Evolutionary conservation across 2,329 filamentous ascomycete species (phyloP).

Genomic region (Colletotrichum sansevieriae): DNA sequence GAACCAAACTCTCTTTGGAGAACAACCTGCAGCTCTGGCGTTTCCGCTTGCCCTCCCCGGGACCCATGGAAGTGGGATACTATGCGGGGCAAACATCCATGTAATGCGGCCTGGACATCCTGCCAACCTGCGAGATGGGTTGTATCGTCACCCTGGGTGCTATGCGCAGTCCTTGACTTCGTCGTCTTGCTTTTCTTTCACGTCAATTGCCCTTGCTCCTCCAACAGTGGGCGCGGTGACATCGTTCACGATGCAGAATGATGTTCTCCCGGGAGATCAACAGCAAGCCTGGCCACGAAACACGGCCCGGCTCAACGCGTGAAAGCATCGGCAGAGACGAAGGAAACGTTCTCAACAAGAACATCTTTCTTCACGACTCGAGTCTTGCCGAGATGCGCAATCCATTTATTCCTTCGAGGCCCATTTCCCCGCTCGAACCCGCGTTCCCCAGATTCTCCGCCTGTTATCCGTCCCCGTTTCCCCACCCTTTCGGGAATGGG

Average conservation of each 20-base stretch:
- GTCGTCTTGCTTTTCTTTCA: background rate
- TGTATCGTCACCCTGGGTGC: too few species aligned
- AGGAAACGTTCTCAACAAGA: background rate
- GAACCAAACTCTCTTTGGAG: background rate
- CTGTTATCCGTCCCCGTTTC: background rate
- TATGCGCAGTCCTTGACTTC: background rate
- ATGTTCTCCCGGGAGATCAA: slow-evolving; percentile 24
- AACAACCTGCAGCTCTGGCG: slow-evolving; percentile 21
- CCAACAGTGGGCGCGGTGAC: slow-evolving; percentile 35
- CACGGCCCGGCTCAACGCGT: background rate
- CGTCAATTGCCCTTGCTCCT: slow-evolving; percentile 13
- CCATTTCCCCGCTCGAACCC: background rate
- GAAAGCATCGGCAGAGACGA: background rate
- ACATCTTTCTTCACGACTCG: background rate
- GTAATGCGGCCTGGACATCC: background rate
- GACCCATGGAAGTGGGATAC: slow-evolving; percentile 16
- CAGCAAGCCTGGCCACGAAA: background rate
- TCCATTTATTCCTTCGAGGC: background rate
- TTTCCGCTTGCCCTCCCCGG: background rate
- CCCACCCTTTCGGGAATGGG: slow-evolving; percentile 13
- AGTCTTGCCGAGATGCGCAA: background rate
- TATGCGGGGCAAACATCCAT: slow-evolving; percentile 29
- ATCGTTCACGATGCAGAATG: slow-evolving; percentile 25
- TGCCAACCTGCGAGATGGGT: too few species aligned
- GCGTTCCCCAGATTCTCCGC: slow-evolving; percentile 35